These are phyloP conservation scores for Oligophagozyma castellii DNA, from an alignment of 1,139 yeast species.

Conservation along the genomic window DNA sequence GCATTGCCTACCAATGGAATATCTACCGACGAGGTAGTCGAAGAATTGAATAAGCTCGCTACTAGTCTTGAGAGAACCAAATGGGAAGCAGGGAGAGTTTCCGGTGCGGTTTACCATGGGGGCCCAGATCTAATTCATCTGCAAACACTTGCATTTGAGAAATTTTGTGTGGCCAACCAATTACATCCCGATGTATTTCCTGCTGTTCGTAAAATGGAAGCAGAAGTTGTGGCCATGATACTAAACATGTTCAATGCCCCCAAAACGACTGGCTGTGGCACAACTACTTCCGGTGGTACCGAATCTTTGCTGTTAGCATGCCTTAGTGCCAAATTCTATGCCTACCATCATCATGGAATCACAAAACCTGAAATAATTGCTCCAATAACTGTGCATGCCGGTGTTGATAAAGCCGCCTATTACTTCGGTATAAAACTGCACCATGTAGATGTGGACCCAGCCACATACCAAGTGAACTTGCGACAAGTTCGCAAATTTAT, in stretches of 20 bases:
- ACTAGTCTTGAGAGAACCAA: conserved; percentile 44
- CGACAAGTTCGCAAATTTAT: conserved; percentile 49
- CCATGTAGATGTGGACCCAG: conserved; percentile 65
- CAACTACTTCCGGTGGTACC: conserved; percentile 95
- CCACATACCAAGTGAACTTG: conserved; percentile 55
- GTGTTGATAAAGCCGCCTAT: conserved; percentile 84
- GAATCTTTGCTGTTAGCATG: conserved; percentile 82
- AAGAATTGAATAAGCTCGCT: conserved; percentile 37
- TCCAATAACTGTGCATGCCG: conserved; percentile 87
- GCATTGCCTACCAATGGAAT: conserved; percentile 47
- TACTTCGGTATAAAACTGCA: conserved; percentile 80
- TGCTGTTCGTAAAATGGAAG: conserved; percentile 90
- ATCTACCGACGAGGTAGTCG: conserved; percentile 29
- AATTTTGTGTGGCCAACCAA: conserved; percentile 81
- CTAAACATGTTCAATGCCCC: conserved; percentile 67
- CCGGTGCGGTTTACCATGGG: conserved; percentile 96
- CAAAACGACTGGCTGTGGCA: conserved; percentile 52
- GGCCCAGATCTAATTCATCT: conserved; percentile 59
- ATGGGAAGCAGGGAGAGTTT: conserved; percentile 74
- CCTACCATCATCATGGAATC: conserved; percentile 42
- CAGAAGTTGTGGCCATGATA: conserved; percentile 90
- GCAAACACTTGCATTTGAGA: conserved; percentile 64
- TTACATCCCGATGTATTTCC: conserved; percentile 96
- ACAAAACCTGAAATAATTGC: conserved; percentile 76
- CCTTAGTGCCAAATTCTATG: conserved; percentile 60